Conservation (phyloP, 371 early-diverging fungal genomes). For the Mucor indicus region DNA sequence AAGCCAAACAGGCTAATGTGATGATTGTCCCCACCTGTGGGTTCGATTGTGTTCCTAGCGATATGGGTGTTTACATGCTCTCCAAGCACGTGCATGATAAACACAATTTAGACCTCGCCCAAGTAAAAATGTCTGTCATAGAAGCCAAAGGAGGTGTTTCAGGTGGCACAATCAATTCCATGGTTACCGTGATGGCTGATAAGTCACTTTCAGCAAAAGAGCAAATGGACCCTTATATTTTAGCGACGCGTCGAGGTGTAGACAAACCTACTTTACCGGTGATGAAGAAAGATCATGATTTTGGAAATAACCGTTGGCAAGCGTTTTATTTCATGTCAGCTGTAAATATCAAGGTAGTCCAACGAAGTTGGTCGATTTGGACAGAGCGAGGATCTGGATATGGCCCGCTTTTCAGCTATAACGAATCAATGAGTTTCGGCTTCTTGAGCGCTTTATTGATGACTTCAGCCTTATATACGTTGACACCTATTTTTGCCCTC, state of each 20-base stretch:
- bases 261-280: slow-evolving; percentile 22
- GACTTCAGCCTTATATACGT: slow-evolving; percentile 32
- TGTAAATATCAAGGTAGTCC: slow-evolving; percentile 54
- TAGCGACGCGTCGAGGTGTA: slow-evolving; percentile 30
- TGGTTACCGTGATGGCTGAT: slow-evolving; percentile 20
- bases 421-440: slow-evolving; percentile 51
- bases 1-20: slow-evolving; percentile 63
- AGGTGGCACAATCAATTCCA: slow-evolving; percentile 61
- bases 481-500: slow-evolving; percentile 27
- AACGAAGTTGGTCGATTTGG: slow-evolving; percentile 51
- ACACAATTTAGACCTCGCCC: slow-evolving; percentile 43
- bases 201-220: neutral
- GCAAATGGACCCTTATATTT: slow-evolving; percentile 40
- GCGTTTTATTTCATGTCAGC: slow-evolving; percentile 57
- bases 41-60: slow-evolving; percentile 89
- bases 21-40: slow-evolving; percentile 85
- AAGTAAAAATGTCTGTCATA: slow-evolving; percentile 59
- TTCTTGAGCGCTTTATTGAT: slow-evolving; percentile 38
- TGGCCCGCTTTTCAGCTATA: slow-evolving; percentile 55
- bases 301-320: slow-evolving; percentile 52
- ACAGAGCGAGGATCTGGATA: slow-evolving; percentile 46
- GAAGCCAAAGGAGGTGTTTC: slow-evolving; percentile 49
- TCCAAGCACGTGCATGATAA: slow-evolving; percentile 50
- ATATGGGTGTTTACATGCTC: slow-evolving; percentile 58
- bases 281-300: slow-evolving; percentile 22